Conservation (phyloP, 148 eudicot genomes). For the Arctostaphylos glauca region DNA sequence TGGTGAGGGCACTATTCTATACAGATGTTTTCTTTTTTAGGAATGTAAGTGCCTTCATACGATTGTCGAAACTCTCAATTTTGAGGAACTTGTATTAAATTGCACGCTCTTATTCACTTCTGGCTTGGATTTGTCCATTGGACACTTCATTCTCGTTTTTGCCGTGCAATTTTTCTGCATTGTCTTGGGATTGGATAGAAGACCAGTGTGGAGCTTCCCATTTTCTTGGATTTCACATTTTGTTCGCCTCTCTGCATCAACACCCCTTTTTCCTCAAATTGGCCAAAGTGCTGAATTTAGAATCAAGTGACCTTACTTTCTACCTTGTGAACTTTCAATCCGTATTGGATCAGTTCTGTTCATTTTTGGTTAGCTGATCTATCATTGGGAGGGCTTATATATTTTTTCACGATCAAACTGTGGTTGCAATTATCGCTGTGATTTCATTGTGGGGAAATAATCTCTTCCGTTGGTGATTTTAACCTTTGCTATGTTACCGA, state of each 20-base stretch:
- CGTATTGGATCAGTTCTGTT: background rate
- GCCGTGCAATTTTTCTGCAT: background rate
- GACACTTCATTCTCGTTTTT: background rate
- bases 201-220: background rate
- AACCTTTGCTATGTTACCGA: background rate
- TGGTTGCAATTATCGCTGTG: background rate
- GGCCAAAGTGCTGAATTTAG: background rate
- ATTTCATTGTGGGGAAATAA: background rate
- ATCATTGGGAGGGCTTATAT: background rate
- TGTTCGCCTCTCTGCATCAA: background rate
- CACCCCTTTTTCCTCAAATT: background rate
- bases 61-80: background rate
- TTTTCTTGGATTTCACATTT: background rate
- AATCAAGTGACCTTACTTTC: slow-evolving; percentile 1
- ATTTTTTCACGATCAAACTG: background rate
- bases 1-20: background rate
- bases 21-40: background rate
- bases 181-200: background rate
- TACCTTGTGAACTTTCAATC: background rate
- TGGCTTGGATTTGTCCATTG: background rate
- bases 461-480: background rate
- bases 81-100: background rate
- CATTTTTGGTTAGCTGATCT: background rate
- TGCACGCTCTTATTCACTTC: background rate
- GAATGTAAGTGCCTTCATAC: background rate